These are phyloP conservation scores for Tarenaya hassleriana DNA, from an alignment of 345 rosid species.

Conservation along the genomic window DNA sequence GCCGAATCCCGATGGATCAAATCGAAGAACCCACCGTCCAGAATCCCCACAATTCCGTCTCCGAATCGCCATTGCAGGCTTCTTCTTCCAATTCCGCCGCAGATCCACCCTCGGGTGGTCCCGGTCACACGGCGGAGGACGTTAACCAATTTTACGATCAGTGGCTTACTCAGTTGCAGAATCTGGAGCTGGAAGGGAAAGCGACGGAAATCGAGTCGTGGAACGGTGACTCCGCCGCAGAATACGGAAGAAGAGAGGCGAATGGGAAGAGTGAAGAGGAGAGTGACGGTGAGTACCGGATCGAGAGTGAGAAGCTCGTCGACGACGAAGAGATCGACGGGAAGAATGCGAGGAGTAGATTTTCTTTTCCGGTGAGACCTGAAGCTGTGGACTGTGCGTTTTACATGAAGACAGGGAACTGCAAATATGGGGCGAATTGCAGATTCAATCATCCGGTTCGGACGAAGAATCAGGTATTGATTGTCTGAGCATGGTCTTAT, in stretches of 20 bases:
- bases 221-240: neutral
- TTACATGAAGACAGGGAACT: slow-evolving; percentile 59
- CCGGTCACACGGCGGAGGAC: slow-evolving; percentile 19
- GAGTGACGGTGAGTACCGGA: neutral
- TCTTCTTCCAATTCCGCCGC: slow-evolving; percentile 10
- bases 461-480: slow-evolving; percentile 47
- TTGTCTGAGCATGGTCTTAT: neutral
- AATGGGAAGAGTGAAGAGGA: neutral
- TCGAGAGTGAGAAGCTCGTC: too few species aligned
- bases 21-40: slow-evolving; percentile 11
- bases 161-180: slow-evolving; percentile 15
- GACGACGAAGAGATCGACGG: neutral
- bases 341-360: slow-evolving; percentile 13
- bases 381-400: slow-evolving; percentile 66
- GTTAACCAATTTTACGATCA: neutral
- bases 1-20: slow-evolving; percentile 20
- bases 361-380: slow-evolving; percentile 51
- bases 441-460: slow-evolving; percentile 81
- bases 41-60: neutral
- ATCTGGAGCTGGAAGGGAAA: slow-evolving; percentile 24
- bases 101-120: slow-evolving; percentile 22
- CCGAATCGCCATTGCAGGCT: slow-evolving; percentile 15
- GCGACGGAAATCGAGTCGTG: neutral
- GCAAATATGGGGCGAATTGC: slow-evolving; percentile 75
- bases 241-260: neutral